Evolutionary conservation across 257 asterid species (phyloP).

Genomic region (Solanum ossicruentum): DNA sequence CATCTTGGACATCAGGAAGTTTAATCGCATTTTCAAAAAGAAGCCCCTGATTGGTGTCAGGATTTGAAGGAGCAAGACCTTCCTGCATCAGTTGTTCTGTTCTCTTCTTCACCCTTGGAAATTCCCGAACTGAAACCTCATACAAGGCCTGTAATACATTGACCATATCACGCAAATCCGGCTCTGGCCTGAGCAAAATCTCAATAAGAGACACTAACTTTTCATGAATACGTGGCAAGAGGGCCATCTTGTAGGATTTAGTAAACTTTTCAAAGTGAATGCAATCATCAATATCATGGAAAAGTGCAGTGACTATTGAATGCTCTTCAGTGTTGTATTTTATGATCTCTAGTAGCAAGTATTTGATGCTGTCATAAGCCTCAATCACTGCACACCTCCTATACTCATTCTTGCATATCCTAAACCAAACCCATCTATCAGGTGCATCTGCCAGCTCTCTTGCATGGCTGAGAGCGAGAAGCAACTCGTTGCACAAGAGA

Average conservation of each 20-base stretch:
- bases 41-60: slow-evolving; percentile 21
- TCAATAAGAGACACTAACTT: slow-evolving; percentile 39
- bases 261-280: slow-evolving; percentile 56
- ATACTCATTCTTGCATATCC: slow-evolving; percentile 69
- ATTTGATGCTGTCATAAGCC: slow-evolving; percentile 70
- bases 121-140: slow-evolving; percentile 60
- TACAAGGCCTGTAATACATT: slow-evolving; percentile 67
- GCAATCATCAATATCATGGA: slow-evolving; percentile 42
- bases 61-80: slow-evolving; percentile 45
- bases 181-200: slow-evolving; percentile 44
- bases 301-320: slow-evolving; percentile 44
- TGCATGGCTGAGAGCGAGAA: slow-evolving; percentile 70
- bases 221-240: slow-evolving; percentile 51
- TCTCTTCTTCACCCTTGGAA: slow-evolving; percentile 55
- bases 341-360: slow-evolving; percentile 58
- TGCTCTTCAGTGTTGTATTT: slow-evolving; percentile 60
- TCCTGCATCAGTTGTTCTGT: slow-evolving; percentile 48
- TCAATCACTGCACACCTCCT: slow-evolving; percentile 86
- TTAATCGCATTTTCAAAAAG: slow-evolving; percentile 58
- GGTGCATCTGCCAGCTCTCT: slow-evolving; percentile 41
- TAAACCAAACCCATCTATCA: slow-evolving; percentile 68
- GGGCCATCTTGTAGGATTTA: slow-evolving; percentile 26
- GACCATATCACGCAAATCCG: slow-evolving; percentile 46
- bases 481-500: slow-evolving; percentile 73
- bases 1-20: slow-evolving; percentile 47